A percentile compares a stretch with the other conserved stretches of the same genome.
These are phyloP conservation scores for Cyberlindnera bimundalis DNA, from an alignment of 805 yeast species.

Conservation along the genomic window DNA sequence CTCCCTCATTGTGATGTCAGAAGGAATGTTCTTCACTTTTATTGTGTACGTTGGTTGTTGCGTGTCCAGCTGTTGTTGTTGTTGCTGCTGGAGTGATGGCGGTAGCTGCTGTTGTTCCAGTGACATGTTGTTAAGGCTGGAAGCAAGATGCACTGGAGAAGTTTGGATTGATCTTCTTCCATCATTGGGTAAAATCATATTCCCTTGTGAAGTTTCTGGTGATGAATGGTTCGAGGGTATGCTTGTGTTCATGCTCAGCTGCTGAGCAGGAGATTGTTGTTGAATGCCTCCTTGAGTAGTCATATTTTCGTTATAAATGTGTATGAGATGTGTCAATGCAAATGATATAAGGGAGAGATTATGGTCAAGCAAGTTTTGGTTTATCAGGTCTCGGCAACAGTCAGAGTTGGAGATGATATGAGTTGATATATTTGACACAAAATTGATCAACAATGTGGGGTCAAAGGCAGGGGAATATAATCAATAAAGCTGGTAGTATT, in stretches of 20 bases:
- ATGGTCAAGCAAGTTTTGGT: no score
- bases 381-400: no score
- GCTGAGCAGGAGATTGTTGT: constrained; percentile 15
- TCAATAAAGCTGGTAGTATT: no score
- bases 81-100: constrained; percentile 5
- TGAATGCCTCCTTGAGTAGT: constrained; percentile 8
- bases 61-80: constrained; percentile 4
- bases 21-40: constrained; percentile 55
- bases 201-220: constrained; percentile 21
- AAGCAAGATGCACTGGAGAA: constrained; percentile 25
- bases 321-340: constrained; percentile 1
- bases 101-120: constrained; percentile 5
- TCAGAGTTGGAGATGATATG: no score
- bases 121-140: constrained; percentile 20
- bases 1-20: constrained; percentile 62
- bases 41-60: constrained; percentile 27
- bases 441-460: constrained; percentile 3
- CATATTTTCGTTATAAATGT: constrained; percentile 1
- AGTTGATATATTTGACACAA: neutral
- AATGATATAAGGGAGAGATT: no score
- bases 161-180: constrained; percentile 24
- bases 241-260: constrained; percentile 13
- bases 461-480: no score
- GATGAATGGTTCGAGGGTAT: constrained; percentile 22
- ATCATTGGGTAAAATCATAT: constrained; percentile 11